Evolutionary conservation across 306 rosid genomes (phyloP), one percentile per base, ranked within the genome.

Genomic region (Vicia faba): DNA sequence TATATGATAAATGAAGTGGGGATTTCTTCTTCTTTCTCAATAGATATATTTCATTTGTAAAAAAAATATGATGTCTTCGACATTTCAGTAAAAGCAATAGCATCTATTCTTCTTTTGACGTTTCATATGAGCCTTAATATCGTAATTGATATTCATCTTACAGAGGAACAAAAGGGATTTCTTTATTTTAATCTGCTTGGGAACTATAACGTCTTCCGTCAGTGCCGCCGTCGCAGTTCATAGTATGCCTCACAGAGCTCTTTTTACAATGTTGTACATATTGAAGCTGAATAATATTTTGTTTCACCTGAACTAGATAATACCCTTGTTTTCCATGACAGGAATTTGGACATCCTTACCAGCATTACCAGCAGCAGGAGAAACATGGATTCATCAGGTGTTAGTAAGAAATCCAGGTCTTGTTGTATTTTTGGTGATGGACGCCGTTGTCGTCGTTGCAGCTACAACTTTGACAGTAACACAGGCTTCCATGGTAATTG

Each of bases 161-260:
- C 97, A 89, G 98, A 83, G 84, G 83, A 93, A 93, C 83, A 93
- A 89, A 61, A 77, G 96, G 81, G 95, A 93, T 69, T 93, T 93
- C 82, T 85, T 93, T 73, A 79, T 88, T 66, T 76, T 93, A 11
- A 38, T 93, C 77, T 89, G 96, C 82, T 1, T 89, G 79, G 91
- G 77, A 77, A 77, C 88, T 73, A 35, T 64, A 79, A 62, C 97
- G 18, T 81, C 98, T 19, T 28, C 73, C 46, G 7, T 84, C 51
- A 3, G 83, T 71, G 86, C 63, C 63, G 85, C 74, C 7, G 63
- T 93, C 70, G 61, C 91, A 19, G 29, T 88, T 71, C 90, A 88
- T 58, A 89, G 98, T 93, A 89, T 43, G 96, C 53, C 80, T 39
- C 43, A 40, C 74, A 55, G 75, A 65, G 33, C 55, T 63, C 57